A percentile compares a stretch with the other conserved stretches of the same genome.
Evolutionary conservation across 2,329 filamentous ascomycete genomes (phyloP).

Genomic region (Drechslera avenae): DNA sequence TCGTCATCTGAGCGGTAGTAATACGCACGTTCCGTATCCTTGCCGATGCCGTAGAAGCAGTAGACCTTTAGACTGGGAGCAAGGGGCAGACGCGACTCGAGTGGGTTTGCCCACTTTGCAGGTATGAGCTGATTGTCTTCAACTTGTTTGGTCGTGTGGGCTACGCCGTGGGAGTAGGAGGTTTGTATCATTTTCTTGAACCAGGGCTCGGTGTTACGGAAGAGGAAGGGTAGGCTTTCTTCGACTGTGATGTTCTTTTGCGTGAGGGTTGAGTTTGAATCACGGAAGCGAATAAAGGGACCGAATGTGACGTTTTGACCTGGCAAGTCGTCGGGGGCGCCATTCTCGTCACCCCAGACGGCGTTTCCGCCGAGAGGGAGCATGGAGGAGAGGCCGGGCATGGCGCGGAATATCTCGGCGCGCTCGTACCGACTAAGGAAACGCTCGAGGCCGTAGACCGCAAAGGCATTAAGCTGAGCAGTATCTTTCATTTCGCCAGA

Average conservation of each 20-base stretch:
- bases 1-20: slow-evolving; percentile 81
- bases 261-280: slow-evolving; percentile 57
- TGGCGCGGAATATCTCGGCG: slow-evolving; percentile 91
- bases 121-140: slow-evolving; percentile 64
- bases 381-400: slow-evolving; percentile 98
- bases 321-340: slow-evolving; percentile 84
- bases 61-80: slow-evolving; percentile 92
- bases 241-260: slow-evolving; percentile 77
- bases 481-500: slow-evolving; percentile 99
- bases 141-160: slow-evolving; percentile 77
- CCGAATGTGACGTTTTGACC: slow-evolving; percentile 77
- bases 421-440: slow-evolving; percentile 90
- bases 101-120: slow-evolving; percentile 89
- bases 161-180: slow-evolving; percentile 88
- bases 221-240: slow-evolving; percentile 76
- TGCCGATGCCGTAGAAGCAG: slow-evolving; percentile 96
- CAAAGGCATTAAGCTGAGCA: slow-evolving; percentile 92
- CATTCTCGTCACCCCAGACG: slow-evolving; percentile 89
- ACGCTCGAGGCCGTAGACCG: slow-evolving; percentile 94
- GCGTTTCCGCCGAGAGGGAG: slow-evolving; percentile 90
- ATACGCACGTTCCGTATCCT: slow-evolving; percentile 89
- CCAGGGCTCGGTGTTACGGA: slow-evolving; percentile 82
- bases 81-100: slow-evolving; percentile 83
- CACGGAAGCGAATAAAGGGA: slow-evolving; percentile 81
- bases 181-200: slow-evolving; percentile 73